These are phyloP conservation scores for Pseudomonodictys pantanalensis DNA, from an alignment of 495 filamentous ascomycete genomes.

Conservation along the genomic window DNA sequence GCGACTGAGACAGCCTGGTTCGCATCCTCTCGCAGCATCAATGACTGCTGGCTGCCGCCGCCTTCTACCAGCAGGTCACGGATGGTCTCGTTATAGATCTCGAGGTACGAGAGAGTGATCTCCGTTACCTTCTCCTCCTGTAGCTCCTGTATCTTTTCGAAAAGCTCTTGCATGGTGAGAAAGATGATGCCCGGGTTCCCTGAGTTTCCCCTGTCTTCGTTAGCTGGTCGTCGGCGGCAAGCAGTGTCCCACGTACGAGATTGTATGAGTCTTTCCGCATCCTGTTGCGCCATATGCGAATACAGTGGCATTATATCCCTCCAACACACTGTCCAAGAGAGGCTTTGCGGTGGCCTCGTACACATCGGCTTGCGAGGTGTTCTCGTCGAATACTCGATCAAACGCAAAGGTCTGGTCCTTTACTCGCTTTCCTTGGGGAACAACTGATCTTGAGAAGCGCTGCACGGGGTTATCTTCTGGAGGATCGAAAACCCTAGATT, in stretches of 20 bases:
- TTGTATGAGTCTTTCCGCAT: constrained; percentile 98
- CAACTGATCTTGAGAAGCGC: constrained; percentile 77
- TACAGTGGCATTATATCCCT: constrained; percentile 98
- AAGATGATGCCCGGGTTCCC: constrained; percentile 98
- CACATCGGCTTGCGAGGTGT: constrained; percentile 85
- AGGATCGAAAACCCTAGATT: constrained; percentile 84
- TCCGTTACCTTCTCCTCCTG: constrained; percentile 84
- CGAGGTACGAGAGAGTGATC: constrained; percentile 89
- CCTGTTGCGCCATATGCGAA: constrained; percentile 98
- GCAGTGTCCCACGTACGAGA: constrained; percentile 46
- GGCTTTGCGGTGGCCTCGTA: constrained; percentile 90
- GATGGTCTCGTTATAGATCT: constrained; percentile 99
- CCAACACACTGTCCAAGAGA: constrained; percentile 89
- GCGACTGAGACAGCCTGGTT: constrained; percentile 91
- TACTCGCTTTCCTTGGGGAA: constrained; percentile 83
- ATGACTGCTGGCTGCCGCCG: constrained; percentile 76
- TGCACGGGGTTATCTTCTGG: constrained; percentile 96
- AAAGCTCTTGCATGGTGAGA: constrained; percentile 96
- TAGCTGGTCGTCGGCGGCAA: constrained; percentile 36
- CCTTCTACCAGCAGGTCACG: constrained; percentile 87
- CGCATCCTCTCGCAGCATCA: constrained; percentile 93
- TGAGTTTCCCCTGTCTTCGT: constrained; percentile 75
- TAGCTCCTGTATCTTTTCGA: constrained; percentile 86
- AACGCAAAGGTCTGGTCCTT: constrained; percentile 99
- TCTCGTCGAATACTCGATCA: constrained; percentile 96